These are phyloP conservation scores for Dactylonectria estremocensis DNA, from an alignment of 2,329 filamentous ascomycete genomes.

Conservation along the genomic window DNA sequence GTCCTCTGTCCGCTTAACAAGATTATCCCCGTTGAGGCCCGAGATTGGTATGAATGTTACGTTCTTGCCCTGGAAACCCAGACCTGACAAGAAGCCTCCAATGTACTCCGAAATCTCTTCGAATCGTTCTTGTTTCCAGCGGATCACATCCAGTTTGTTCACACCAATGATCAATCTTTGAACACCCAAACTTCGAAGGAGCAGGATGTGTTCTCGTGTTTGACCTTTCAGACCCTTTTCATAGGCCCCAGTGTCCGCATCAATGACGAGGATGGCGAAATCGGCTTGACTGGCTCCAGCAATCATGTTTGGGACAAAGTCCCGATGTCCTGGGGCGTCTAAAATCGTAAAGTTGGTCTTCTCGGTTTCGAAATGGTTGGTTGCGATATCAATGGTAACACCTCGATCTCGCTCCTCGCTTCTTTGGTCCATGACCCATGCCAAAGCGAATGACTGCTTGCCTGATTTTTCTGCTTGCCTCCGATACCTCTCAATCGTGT, in stretches of 20 bases:
- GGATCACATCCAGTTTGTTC: slow-evolving; percentile 93
- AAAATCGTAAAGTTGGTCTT: slow-evolving; percentile 92
- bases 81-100: slow-evolving; percentile 83
- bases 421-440: slow-evolving; percentile 96
- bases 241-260: slow-evolving; percentile 91
- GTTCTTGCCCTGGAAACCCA: slow-evolving; percentile 86
- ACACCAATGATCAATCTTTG: slow-evolving; percentile 90
- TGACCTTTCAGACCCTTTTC: slow-evolving; percentile 95
- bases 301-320: slow-evolving; percentile 99
- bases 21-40: slow-evolving; percentile 90
- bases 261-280: slow-evolving; percentile 94
- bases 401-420: slow-evolving; percentile 90
- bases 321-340: slow-evolving; percentile 93
- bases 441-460: slow-evolving; percentile 95
- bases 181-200: slow-evolving; percentile 92
- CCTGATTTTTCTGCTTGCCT: slow-evolving; percentile 93
- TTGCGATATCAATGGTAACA: slow-evolving; percentile 97
- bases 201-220: slow-evolving; percentile 91
- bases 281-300: slow-evolving; percentile 96
- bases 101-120: slow-evolving; percentile 89
- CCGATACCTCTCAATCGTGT: slow-evolving; percentile 89
- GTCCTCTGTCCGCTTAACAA: slow-evolving; percentile 73
- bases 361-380: slow-evolving; percentile 92
- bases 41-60: slow-evolving; percentile 92
- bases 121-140: slow-evolving; percentile 88